Evolutionary conservation across 257 asterid species (phyloP).

Genomic region (Paraleonurus japonicus): DNA sequence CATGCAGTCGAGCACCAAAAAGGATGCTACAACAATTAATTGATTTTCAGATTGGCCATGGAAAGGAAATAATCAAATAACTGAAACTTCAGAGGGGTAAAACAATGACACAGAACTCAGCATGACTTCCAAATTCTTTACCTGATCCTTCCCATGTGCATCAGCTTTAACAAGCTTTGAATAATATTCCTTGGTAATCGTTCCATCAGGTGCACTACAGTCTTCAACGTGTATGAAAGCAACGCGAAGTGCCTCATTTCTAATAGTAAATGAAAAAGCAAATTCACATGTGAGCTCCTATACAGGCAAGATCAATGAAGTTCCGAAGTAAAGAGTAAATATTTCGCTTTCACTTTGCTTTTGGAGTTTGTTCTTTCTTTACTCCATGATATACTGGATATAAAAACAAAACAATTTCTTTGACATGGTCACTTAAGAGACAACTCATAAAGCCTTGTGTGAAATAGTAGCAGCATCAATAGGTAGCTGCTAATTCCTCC

Average conservation of each 20-base stretch:
- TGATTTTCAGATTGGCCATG: slow-evolving; percentile 7
- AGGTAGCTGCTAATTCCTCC: neutral
- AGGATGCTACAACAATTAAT: slow-evolving; percentile 5
- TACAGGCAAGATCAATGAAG: neutral
- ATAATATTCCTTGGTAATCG: slow-evolving; percentile 59
- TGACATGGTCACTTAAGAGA: slow-evolving; percentile 4
- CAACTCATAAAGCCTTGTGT: neutral
- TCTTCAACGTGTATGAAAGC: slow-evolving; percentile 95
- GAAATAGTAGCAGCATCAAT: slow-evolving; percentile 1
- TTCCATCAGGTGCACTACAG: slow-evolving; percentile 57
- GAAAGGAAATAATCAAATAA: slow-evolving; percentile 6
- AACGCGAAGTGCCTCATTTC: slow-evolving; percentile 99
- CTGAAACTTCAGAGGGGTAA: slow-evolving; percentile 1
- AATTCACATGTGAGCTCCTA: slow-evolving; percentile 21
- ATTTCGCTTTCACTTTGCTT: neutral
- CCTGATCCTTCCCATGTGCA: slow-evolving; percentile 97
- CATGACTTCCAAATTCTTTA: slow-evolving; percentile 25
- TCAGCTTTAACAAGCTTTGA: slow-evolving; percentile 97
- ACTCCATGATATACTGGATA: neutral
- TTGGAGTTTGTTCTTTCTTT: neutral
- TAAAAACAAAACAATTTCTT: slow-evolving; percentile 1
- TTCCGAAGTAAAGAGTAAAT: slow-evolving; percentile 2
- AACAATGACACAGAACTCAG: slow-evolving; percentile 16
- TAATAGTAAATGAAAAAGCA: slow-evolving; percentile 24
- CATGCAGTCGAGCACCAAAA: neutral